Evolutionary conservation across 306 rosid genomes (phyloP), one percentile per base, ranked within the genome.

Genomic region (Chamaecrista fasciculata): DNA sequence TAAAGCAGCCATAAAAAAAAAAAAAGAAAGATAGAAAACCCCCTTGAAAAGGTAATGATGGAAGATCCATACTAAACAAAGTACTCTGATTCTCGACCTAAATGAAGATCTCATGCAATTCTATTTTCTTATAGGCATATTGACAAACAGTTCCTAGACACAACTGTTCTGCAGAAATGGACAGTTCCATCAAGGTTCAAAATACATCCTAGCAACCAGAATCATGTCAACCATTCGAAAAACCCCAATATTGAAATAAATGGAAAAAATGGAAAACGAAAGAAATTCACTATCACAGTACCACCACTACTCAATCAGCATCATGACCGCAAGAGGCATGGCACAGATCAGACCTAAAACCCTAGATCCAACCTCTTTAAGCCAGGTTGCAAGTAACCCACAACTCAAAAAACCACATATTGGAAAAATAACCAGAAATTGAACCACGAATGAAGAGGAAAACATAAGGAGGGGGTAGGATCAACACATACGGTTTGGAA

Each of bases 401-500:
- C 0, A 28, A 65, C 11, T 43, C 7, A 8, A 9, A 26, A 16
- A 18, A 10, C 20, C 12, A 36, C 7, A 8, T 4, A 4, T 29
- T 6, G 28, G 11, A 4, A 4, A 28, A 51, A 70, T n/a, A 52
- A 2, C 11, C 39, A 63, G 8, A 43, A 23, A 26, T 15, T n/a
- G 26, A 48, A 69, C 15, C 39, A 26, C 25, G 16, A 49, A 71
- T 24, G 31, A 57, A 21, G 48, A 46, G 24, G 7, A 48, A 48
- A 67, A 29, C 50, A 21, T 53, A 47, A 33, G 5, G 42, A 42
- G 34, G 11, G 29, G 20, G 29, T 15, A 42, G 29, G 39, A 11
- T 65, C 5, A 15, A 3, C 50, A 57, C 39, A 55, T 68, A 87
- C 94, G 31, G 71, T 78, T 55, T 71, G 86, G 86, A 87, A 85